Evolutionary conservation across 2,329 filamentous ascomycete species (phyloP), one percentile per base, ranked within the genome.

Genomic region (Xylariaceae sp.): DNA sequence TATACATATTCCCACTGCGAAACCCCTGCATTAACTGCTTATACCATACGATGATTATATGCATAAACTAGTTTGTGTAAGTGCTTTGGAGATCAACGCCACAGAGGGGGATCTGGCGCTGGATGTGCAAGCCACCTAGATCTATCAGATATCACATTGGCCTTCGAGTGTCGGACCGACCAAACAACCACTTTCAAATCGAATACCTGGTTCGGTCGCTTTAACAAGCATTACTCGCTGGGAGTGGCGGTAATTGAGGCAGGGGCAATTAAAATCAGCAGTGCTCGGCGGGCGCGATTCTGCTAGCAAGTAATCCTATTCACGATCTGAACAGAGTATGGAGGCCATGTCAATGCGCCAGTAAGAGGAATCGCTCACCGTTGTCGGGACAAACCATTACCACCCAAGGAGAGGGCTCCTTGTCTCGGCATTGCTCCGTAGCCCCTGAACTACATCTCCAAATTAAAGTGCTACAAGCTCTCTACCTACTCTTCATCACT

Each of bases 131-230:
- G n/a, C 31, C 49, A 51, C 63, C 58, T 54, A 64, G 50, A 68
- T 65, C 60, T 65, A 48, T 68, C 65, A 67, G 37, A 63, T 67
- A 62, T 68, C 65, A 68, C 49, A 47, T 64, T 61, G n/a, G 54
- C 58, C n/a, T 43, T 28, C 1, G 24, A 28, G n/a, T 26, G 17
- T 37, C 24, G n/a, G 23, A 24, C 17, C 6, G 7, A 9, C 11
- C 40, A 16, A n/a, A n/a, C n/a, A n/a, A n/a, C n/a, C n/a, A n/a
- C 24, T 31, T 39, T 40, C 11, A 21, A 3, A 29, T 24, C 16
- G 17, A 31, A 19, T 17, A 46, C 17, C 6, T 19, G 9, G 24
- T 17, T 6, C 6, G 6, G 31, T 37, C n/a, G 39, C 36, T 43
- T 8, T 5, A 51, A 43, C 36, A 11, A 33, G 29, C 17, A n/a